Evolutionary conservation across 1,284 basidiomycete genomes (phyloP).

Genomic region (Rhizoctonia solani): DNA sequence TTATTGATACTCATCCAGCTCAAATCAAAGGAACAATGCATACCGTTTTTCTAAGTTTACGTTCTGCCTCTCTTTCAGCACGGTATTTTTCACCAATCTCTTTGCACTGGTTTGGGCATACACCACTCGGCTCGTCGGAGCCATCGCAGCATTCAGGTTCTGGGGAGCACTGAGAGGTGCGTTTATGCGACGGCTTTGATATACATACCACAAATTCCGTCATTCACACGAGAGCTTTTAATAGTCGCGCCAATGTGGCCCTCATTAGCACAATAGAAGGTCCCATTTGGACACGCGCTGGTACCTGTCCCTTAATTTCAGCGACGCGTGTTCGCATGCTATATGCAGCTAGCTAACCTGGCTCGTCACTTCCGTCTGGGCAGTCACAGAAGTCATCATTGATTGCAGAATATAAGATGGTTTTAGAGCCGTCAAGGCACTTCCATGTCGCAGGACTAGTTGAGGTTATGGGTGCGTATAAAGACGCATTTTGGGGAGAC

Average conservation of each 20-base stretch:
- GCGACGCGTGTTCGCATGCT: background rate
- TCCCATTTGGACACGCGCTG: constrained; percentile 76
- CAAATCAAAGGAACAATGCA: constrained; percentile 40
- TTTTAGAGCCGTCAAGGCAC: constrained; percentile 72
- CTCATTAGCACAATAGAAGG: constrained; percentile 86
- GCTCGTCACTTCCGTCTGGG: constrained; percentile 90
- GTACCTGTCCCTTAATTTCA: constrained; percentile 60
- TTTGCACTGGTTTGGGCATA: constrained; percentile 80
- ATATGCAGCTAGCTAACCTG: constrained; percentile 52
- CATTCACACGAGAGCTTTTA: constrained; percentile 83
- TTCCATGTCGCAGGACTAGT: constrained; percentile 59
- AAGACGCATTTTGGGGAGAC: constrained; percentile 8
- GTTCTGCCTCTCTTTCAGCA: constrained; percentile 67
- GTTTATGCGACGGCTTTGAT: background rate
- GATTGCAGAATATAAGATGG: constrained; percentile 74
- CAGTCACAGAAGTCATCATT: constrained; percentile 98
- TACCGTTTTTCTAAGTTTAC: constrained; percentile 80
- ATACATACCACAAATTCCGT: constrained; percentile 88
- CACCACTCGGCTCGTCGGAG: constrained; percentile 84
- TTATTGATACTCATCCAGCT: background rate
- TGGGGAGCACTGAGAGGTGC: constrained; percentile 44
- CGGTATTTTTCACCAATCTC: constrained; percentile 74
- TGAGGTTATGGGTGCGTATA: constrained; percentile 32
- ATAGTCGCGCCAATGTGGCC: constrained; percentile 86
- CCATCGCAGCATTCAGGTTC: constrained; percentile 97